A percentile compares a stretch with the other conserved stretches of the same genome.
Conservation (phyloP, 768 basidiomycete species). For the Auriscalpium orientale region DNA sequence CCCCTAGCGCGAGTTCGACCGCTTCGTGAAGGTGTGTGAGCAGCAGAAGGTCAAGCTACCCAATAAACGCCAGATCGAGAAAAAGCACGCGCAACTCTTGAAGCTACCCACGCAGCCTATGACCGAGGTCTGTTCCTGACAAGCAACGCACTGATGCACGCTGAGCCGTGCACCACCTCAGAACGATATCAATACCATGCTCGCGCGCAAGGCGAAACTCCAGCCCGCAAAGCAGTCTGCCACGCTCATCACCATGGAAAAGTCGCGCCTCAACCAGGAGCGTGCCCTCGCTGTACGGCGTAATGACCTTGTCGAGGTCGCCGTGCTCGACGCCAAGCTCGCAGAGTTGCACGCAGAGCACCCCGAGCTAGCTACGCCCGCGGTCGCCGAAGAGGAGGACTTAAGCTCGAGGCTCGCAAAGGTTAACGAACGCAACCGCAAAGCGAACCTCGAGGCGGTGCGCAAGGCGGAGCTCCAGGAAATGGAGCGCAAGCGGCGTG, state of each 20-base stretch:
- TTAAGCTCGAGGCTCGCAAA: conserved; percentile 45
- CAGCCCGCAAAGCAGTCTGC: conserved; percentile 25
- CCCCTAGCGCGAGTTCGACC: conserved; percentile 65
- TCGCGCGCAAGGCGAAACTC: conserved; percentile 51
- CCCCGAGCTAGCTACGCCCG: conserved; percentile 5
- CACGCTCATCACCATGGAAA: conserved; percentile 42
- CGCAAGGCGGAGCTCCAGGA: conserved; percentile 67
- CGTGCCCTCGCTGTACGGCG: conserved; percentile 71
- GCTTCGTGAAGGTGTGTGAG: conserved; percentile 37
- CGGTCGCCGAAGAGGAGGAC: conserved; percentile 13
- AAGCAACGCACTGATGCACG: neutral
- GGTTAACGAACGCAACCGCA: conserved; percentile 88
- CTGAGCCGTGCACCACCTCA: conserved; percentile 24
- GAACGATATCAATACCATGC: conserved; percentile 79
- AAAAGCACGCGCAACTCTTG: conserved; percentile 55
- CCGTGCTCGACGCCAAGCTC: conserved; percentile 55
- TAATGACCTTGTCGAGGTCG: conserved; percentile 58
- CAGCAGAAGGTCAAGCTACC: conserved; percentile 59
- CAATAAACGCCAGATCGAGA: conserved; percentile 54
- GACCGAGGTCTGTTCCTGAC: conserved; percentile 62
- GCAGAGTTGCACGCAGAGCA: conserved; percentile 35
- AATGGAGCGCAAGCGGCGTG: conserved; percentile 61
- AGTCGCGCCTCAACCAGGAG: conserved; percentile 59
- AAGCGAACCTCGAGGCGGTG: conserved; percentile 74
- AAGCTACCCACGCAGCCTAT: conserved; percentile 52